Evolutionary conservation across 805 yeast species (phyloP).

Genomic region (Cyberlindnera subsufficiens): DNA sequence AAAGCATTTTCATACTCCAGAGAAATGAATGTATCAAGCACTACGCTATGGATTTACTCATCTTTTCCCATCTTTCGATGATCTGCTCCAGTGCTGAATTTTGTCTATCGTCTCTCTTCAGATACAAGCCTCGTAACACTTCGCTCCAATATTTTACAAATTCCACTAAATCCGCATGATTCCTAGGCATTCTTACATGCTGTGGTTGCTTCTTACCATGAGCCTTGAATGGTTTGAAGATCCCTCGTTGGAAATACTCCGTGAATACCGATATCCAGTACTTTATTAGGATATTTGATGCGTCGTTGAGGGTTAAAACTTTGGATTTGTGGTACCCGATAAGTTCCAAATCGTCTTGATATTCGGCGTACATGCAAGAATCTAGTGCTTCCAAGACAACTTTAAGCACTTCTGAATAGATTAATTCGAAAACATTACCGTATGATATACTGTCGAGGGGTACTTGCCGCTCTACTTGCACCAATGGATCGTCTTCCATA

Average conservation of each 20-base stretch:
- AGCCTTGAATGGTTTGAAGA: conserved; percentile 16
- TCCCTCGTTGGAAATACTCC: conserved; percentile 32
- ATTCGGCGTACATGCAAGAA: conserved; percentile 44
- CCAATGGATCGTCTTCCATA: background rate
- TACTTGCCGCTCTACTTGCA: background rate
- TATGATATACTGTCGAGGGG: background rate
- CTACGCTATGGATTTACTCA: background rate
- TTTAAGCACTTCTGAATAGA: conserved; percentile 37
- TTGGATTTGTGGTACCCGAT: conserved; percentile 39
- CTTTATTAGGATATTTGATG: conserved; percentile 35
- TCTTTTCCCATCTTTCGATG: conserved; percentile 30
- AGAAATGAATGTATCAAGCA: background rate
- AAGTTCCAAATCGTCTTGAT: conserved; percentile 48
- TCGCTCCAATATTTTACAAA: conserved; percentile 50
- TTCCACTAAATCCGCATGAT: conserved; percentile 24
- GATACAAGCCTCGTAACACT: conserved; percentile 38
- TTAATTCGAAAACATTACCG: conserved; percentile 15
- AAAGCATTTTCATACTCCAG: conserved; percentile 10
- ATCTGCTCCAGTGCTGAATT: conserved; percentile 26
- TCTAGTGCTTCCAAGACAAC: conserved; percentile 43
- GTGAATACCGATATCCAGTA: conserved; percentile 56
- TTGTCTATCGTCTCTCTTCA: conserved; percentile 27
- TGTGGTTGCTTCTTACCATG: conserved; percentile 25
- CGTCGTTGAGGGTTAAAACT: conserved; percentile 34
- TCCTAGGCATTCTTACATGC: conserved; percentile 24